Conservation (phyloP, 148 eudicot species). For the Salicornia ramosissima region DNA sequence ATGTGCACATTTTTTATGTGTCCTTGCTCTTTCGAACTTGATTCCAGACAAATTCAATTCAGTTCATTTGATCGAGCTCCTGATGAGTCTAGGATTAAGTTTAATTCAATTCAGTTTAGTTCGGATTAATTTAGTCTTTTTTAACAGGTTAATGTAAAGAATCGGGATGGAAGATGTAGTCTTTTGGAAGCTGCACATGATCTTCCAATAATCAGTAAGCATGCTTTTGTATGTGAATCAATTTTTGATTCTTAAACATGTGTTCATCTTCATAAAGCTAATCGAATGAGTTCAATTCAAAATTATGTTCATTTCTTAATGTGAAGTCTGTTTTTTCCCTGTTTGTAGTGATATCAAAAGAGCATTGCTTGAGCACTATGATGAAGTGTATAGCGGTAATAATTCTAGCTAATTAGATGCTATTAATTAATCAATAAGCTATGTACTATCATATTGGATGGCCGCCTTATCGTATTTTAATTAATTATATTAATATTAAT, state of each 20-base stretch:
- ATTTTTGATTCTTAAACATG: background rate
- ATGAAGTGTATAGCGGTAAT: slow-evolving; percentile 87
- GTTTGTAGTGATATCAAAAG: slow-evolving; percentile 59
- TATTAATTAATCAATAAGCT: too few species aligned
- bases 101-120: too few species aligned
- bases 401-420: slow-evolving; percentile 1
- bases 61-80: too few species aligned
- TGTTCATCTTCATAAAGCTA: background rate
- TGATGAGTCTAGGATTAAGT: too few species aligned
- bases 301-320: background rate
- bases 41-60: too few species aligned
- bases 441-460: background rate
- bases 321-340: slow-evolving; percentile 1
- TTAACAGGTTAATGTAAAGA: slow-evolving; percentile 48
- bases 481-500: background rate
- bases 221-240: background rate
- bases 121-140: too few species aligned
- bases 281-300: background rate
- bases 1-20: too few species aligned
- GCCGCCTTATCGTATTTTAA: background rate
- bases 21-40: too few species aligned
- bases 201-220: slow-evolving; percentile 80
- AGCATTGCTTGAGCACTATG: slow-evolving; percentile 59
- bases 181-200: slow-evolving; percentile 61
- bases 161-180: slow-evolving; percentile 50